These are phyloP conservation scores for Cruciata laevipes DNA, from an alignment of 257 asterid species.

Conservation along the genomic window DNA sequence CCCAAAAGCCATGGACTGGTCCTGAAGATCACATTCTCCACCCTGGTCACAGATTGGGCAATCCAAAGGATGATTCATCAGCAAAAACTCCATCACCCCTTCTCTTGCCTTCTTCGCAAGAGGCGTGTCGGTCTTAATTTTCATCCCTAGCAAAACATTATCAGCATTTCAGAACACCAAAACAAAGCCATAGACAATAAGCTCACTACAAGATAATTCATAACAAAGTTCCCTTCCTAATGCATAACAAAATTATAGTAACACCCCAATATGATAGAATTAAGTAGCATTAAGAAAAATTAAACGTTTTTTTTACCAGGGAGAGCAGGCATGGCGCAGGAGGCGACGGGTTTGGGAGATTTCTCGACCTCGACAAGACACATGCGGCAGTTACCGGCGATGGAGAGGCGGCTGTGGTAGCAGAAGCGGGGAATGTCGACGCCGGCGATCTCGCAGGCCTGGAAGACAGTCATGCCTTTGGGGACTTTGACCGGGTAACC, in stretches of 20 bases:
- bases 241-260: no score
- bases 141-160: constrained; percentile 57
- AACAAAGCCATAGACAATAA: neutral
- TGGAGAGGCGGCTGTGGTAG: constrained; percentile 72
- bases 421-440: constrained; percentile 90
- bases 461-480: constrained; percentile 90
- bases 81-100: constrained; percentile 95
- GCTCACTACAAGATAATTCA: neutral
- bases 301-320: constrained; percentile 41
- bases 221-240: neutral
- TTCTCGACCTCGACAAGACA: constrained; percentile 96
- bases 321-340: constrained; percentile 98
- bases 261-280: neutral
- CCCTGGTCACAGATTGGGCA: constrained; percentile 99
- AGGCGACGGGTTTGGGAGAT: constrained; percentile 94
- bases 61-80: constrained; percentile 95
- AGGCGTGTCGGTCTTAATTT: constrained; percentile 90
- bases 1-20: constrained; percentile 97
- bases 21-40: constrained; percentile 98
- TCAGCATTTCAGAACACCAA: constrained; percentile 6
- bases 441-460: constrained; percentile 89
- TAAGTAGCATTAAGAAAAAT: neutral
- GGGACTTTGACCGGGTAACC: constrained; percentile 87
- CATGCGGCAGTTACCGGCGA: constrained; percentile 97
- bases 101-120: constrained; percentile 96